Percentiles rank a stretch among this genome's conserved stretches.
These are phyloP conservation scores for Brasilioporus rufonigricans DNA, from an alignment of 768 basidiomycete species.

Conservation along the genomic window DNA sequence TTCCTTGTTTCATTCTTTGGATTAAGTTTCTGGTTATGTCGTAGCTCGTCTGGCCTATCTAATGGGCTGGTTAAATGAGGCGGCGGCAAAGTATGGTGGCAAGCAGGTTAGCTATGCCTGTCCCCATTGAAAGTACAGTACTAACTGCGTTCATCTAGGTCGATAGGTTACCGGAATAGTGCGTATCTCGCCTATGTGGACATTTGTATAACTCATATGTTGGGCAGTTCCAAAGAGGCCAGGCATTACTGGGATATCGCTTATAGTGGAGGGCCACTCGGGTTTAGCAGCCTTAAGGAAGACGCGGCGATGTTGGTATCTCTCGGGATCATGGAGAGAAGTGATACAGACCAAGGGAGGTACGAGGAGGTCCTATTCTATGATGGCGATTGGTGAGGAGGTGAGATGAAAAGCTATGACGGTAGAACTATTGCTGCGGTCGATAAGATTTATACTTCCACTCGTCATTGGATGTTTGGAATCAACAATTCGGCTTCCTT, in stretches of 20 bases:
- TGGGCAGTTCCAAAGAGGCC: neutral
- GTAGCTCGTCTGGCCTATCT: no score
- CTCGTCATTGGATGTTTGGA: no score
- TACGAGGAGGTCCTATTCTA: neutral
- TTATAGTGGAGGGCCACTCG: neutral
- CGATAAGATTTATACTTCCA: neutral
- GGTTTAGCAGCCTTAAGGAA: neutral
- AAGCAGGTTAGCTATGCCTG: slow-evolving; percentile 10
- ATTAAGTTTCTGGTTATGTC: neutral
- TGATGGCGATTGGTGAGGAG: slow-evolving; percentile 1
- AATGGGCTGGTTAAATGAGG: no score
- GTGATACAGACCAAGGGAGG: neutral
- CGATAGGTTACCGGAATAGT: neutral
- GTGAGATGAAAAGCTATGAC: neutral
- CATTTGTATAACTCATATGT: neutral
- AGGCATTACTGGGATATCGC: neutral
- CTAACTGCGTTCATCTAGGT: neutral
- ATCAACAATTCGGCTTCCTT: no score
- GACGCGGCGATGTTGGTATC: neutral
- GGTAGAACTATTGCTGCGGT: neutral
- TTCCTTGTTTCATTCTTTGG: neutral
- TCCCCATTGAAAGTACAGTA: neutral
- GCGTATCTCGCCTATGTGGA: neutral
- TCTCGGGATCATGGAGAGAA: neutral
- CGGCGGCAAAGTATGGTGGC: slow-evolving; percentile 13